Evolutionary conservation across 371 early-diverging fungal genomes (phyloP).

Genomic region (Rhizopus delemar): DNA sequence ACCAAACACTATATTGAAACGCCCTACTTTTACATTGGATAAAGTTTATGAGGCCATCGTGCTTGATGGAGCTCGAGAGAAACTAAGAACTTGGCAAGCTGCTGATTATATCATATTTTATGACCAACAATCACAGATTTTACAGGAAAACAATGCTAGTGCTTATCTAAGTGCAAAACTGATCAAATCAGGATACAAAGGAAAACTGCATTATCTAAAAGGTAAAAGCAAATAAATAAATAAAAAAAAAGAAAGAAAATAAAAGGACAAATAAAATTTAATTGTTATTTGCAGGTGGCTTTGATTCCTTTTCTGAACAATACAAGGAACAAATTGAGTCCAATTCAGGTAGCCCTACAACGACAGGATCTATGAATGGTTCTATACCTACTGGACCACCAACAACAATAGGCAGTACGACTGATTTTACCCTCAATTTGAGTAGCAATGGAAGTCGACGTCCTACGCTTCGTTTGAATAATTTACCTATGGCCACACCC

Average conservation of each 20-base stretch:
- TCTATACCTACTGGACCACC: conserved; percentile 17
- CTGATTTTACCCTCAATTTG: conserved; percentile 13
- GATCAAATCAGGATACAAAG: conserved; percentile 34
- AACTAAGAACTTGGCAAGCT: conserved; percentile 46
- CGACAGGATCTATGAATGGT: neutral
- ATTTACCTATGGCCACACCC: conserved; percentile 25
- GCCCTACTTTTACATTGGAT: conserved; percentile 60
- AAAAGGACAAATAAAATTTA: neutral
- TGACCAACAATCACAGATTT: conserved; percentile 48
- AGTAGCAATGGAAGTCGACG: conserved; percentile 25
- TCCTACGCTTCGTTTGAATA: conserved; percentile 33
- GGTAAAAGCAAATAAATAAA: conserved; percentile 31
- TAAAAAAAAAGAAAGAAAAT: neutral
- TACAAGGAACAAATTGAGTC: conserved; percentile 37
- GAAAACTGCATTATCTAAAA: conserved; percentile 50
- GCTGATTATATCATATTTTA: conserved; percentile 57
- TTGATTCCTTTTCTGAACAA: conserved; percentile 32
- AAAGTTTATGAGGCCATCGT: conserved; percentile 61
- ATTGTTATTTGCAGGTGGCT: conserved; percentile 40
- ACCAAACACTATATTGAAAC: conserved; percentile 59
- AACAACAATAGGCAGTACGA: conserved; percentile 11
- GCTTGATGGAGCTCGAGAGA: conserved; percentile 41
- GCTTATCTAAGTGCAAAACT: conserved; percentile 45
- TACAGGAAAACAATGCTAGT: conserved; percentile 48
- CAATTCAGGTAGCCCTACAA: conserved; percentile 2